Base-by-base conservation (phyloP, 2,329 filamentous ascomycete genomes). In the Fusarium temperatum region DNA sequence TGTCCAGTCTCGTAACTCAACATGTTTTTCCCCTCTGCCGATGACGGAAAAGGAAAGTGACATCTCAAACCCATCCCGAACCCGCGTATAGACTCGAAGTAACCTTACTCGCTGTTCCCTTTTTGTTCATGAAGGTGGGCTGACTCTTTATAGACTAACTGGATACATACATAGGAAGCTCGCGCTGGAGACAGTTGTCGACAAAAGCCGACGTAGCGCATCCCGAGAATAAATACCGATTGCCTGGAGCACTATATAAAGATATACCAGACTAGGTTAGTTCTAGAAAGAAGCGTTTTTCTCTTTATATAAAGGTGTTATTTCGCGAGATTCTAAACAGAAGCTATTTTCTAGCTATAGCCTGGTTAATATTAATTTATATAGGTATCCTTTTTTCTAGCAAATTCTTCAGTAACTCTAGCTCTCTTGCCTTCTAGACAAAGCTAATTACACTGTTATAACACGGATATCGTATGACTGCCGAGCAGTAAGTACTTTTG, bases 331-430 rank as follows among this genome's bases (percentile, higher is more conserved):
- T 32, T 32, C 6, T 32, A 8, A 32, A 32, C 3, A 3, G 6
- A 32, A 32, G 32, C 14, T 14, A 14, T 8, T 32, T 1, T 32
- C 32, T 32, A 32, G 32, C 32, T 32, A 32, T 3, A 32, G 13
- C 32, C 32, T 32, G 13, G 13, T 32, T 14, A 14, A 32, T 2
- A 14, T 32, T 14, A 0, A 32, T 7, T 32, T 32, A 14, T 32
- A 14, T 32, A 14, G 32, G 6, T 32, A 32, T 32, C 6, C 13
- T 14, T 32, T 14, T 14, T 32, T 32, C 32, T 32, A 1, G 32
- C 2, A 32, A 1, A 32, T 32, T 32, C 13, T 32, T 14, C 1
- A 1, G 32, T 32, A 1, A 14, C 6, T 32, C 32, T 2, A 32
- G 32, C 32, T 32, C 13, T 32, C 32, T 32, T 32, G 10, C 22